Evolutionary conservation across 495 filamentous ascomycete species (phyloP).

Genomic region (Penicillium tannophilum): DNA sequence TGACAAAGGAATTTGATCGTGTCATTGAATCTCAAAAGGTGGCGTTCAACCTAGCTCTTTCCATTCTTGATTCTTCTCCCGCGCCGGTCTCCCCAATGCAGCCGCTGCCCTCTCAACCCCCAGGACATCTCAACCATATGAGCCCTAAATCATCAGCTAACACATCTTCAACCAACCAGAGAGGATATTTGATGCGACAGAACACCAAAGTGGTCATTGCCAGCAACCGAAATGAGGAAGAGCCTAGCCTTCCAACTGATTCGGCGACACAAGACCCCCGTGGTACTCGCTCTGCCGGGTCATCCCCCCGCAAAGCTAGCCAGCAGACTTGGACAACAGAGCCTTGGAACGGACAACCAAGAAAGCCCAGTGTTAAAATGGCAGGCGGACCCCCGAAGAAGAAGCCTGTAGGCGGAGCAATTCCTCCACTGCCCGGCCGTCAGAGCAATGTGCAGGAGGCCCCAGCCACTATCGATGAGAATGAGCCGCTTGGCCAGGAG

Average conservation of each 20-base stretch:
- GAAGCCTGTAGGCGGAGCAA: slow-evolving; percentile 58
- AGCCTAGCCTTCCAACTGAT: slow-evolving; percentile 36
- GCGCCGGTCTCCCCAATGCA: slow-evolving; percentile 15
- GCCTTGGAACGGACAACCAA: slow-evolving; percentile 84
- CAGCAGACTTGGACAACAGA: slow-evolving; percentile 93
- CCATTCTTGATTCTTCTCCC: slow-evolving; percentile 26
- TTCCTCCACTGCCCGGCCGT: slow-evolving; percentile 86
- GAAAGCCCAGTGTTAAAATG: slow-evolving; percentile 66
- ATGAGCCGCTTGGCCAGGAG: slow-evolving; percentile 54
- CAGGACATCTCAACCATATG: slow-evolving; percentile 1
- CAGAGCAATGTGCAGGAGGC: slow-evolving; percentile 71
- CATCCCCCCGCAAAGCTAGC: slow-evolving; percentile 71
- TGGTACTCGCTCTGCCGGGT: slow-evolving; percentile 64
- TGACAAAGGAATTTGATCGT: slow-evolving; percentile 91
- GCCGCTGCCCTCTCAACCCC: slow-evolving; percentile 3
- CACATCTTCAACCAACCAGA: slow-evolving; percentile 63
- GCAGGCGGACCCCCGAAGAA: slow-evolving; percentile 63
- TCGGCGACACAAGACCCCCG: slow-evolving; percentile 57
- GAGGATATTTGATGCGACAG: slow-evolving; percentile 97
- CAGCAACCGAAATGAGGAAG: slow-evolving; percentile 62
- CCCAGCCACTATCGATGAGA: slow-evolving; percentile 62
- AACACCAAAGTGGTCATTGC: slow-evolving; percentile 97
- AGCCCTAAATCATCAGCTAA: slow-evolving; percentile 54
- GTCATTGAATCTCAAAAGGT: slow-evolving; percentile 99
- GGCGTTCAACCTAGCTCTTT: slow-evolving; percentile 59